phyloP scores from a whole-genome alignment of 108 stramenopile species.

The Nitzschia putrida region DNA sequence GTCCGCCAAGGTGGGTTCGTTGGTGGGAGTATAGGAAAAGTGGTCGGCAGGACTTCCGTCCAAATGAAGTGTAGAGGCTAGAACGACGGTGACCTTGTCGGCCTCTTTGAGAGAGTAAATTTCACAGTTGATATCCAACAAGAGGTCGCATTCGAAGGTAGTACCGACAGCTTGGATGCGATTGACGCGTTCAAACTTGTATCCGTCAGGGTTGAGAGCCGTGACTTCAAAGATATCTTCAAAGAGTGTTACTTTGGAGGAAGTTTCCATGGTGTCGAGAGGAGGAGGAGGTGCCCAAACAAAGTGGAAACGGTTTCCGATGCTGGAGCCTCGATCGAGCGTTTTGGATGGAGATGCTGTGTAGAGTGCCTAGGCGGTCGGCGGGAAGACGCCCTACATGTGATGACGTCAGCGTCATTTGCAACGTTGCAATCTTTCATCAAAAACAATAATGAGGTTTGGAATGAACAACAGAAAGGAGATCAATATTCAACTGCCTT shows the following conservation, averaged over 20 bases:
- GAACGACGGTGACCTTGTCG: slow-evolving; percentile 88
- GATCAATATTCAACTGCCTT: too few relatives aligned
- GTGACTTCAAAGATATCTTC: slow-evolving; percentile 97
- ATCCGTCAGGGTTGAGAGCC: slow-evolving; percentile 92
- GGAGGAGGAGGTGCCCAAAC: too few relatives aligned
- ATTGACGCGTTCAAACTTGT: slow-evolving; percentile 88
- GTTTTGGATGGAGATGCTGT: too few relatives aligned
- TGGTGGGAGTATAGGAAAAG: slow-evolving; percentile 72
- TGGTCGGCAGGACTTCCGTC: slow-evolving; percentile 94
- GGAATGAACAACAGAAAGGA: too few relatives aligned
- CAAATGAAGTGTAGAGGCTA: slow-evolving; percentile 91
- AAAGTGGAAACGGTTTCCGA: too few relatives aligned
- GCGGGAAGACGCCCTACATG: too few relatives aligned
- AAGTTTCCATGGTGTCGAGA: slow-evolving; percentile 49
- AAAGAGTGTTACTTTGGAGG: slow-evolving; percentile 88
- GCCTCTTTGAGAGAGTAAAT: slow-evolving; percentile 84
- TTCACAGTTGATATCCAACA: slow-evolving; percentile 94
- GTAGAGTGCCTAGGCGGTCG: too few relatives aligned
- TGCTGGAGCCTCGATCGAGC: too few relatives aligned
- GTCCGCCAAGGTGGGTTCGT: slow-evolving; percentile 86
- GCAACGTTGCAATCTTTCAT: too few relatives aligned
- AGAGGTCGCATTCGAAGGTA: slow-evolving; percentile 93
- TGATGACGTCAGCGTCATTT: too few relatives aligned
- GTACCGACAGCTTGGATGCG: slow-evolving; percentile 89
- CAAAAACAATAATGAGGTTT: too few relatives aligned